Base-by-base conservation (phyloP, 495 filamentous ascomycete species). In the Pseudomonodictys pantanalensis region DNA sequence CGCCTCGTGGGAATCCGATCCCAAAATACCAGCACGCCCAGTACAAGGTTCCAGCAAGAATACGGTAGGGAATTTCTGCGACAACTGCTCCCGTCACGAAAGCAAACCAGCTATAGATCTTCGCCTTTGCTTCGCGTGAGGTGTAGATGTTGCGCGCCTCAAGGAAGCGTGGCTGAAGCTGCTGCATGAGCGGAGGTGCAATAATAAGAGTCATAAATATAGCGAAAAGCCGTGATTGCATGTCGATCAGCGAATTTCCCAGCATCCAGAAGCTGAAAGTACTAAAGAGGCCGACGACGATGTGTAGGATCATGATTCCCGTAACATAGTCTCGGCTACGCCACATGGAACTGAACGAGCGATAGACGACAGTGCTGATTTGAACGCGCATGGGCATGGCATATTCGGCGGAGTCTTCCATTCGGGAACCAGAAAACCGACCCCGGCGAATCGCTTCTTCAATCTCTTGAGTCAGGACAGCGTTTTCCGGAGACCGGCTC, bases 21-120 rank as follows among this genome's bases (percentile, higher is more conserved):
- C 78, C 79, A 69, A 78, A 86, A 68, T 85, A 86, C 74, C 77
- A 86, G 68, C 79, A 83, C 26, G 72, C 60, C 56, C 81, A 86
- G 68, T 83, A 85, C 0, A 84, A 57, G 0, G 80, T 76, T 20
- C 76, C 79, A 41, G 79, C 80, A 58, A 85, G 70, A 39, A 83
- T 70, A 28, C 80, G 71, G 52, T 84, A 86, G 0, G 84, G 84
- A 8, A 87, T 75, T 59, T 87, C 85, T 0, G 77, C 79, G 4
- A 84, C 71, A 17, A 83, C 56, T 10, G 60, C 44, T 17, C 43
- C 58, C 4, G 52, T 51, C n/a, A 62, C 58, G 20, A 62, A 79
- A 0, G 75, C 73, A 24, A 75, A 65, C 76, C 76, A 79, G 35
- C 72, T 70, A 41, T 79, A 79, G 17, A 74, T 77, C 69, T 78